Base-by-base conservation (phyloP, 2,329 filamentous ascomycete species). In the Claviceps sp. region DNA sequence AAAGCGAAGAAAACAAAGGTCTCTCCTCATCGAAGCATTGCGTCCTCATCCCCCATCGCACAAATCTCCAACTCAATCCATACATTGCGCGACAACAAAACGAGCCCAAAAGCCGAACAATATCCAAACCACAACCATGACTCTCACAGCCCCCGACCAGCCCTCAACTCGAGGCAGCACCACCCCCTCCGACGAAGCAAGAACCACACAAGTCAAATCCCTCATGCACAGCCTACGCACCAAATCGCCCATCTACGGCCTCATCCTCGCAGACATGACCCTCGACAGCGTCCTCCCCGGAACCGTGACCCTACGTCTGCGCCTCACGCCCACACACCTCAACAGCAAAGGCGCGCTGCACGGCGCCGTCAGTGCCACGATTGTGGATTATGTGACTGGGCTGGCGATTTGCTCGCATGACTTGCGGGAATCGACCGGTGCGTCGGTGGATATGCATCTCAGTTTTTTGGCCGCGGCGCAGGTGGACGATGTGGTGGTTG, bases 381-480 rank as follows among this genome's bases (percentile, higher is more conserved):
- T 89, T 20, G 75, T 86, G 47, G 85, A 89, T 69, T 87, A 84
- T 77, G 76, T 78, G 5, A 86, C 85, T 42, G 84, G 85, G 37
- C 73, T 88, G 67, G 83, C 84, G 22, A 84, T 89, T 59, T 79
- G 82, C 4, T 76, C 79, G 0, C 79, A 75, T 68, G 84, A 86
- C 56, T 65, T 82, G 53, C 67, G 73, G 26, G 72, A 75, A 34
- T 76, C 74, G 60, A 85, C 82, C 3, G 85, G 85, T 47, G 84
- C 86, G 37, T 85, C 81, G 57, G 75, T 83, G 38, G 85, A 89
- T 64, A 88, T 89, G 63, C 84, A 88, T 66, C 75, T 87, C 55
- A 81, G 77, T 49, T 89, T 87, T 59, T 70, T 85, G 51, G 76
- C 76, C 40, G 77, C 77, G 3, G 85, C 84, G 1, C 72, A 71